Evolutionary conservation across 176 grass and related monocot genomes (phyloP).

Genomic region (Oryza glaberrima): DNA sequence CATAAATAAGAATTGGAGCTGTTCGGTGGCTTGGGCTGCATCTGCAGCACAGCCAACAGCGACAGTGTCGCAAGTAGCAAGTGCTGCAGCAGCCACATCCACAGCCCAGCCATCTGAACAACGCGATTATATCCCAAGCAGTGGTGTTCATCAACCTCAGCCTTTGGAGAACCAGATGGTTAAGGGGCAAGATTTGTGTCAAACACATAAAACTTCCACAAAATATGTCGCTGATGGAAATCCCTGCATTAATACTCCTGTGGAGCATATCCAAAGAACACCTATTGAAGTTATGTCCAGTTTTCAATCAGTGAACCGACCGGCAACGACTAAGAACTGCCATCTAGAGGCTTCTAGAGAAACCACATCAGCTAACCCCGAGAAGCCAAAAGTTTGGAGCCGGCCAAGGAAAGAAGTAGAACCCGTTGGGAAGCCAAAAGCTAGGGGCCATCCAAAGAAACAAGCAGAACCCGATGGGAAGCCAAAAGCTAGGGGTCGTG

Average conservation of each 20-base stretch:
- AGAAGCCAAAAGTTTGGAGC: constrained; percentile 38
- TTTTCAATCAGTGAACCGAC: constrained; percentile 26
- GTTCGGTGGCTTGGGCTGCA: too few species aligned
- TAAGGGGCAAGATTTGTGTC: constrained; percentile 24
- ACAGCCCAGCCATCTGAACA: too few species aligned
- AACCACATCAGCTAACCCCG: constrained; percentile 38
- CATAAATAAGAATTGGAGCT: constrained; percentile 12
- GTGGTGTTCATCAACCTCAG: constrained; percentile 29
- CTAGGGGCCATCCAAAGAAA: constrained; percentile 45
- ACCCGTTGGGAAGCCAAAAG: constrained; percentile 37
- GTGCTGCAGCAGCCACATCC: too few species aligned
- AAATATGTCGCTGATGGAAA: constrained; percentile 8
- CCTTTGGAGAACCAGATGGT: constrained; percentile 24
- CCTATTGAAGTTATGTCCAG: constrained; percentile 1
- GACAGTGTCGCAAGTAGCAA: too few species aligned
- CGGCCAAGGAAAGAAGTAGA: constrained; percentile 40
- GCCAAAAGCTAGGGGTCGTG: constrained; percentile 48
- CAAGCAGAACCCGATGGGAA: constrained; percentile 36
- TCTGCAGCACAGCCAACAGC: too few species aligned
- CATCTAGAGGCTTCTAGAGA: constrained; percentile 33
- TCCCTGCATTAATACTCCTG: constrained; percentile 15
- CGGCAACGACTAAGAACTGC: constrained; percentile 32
- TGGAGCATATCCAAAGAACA: constrained; percentile 24
- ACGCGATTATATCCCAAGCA: not conserved
- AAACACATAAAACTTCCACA: constrained; percentile 8